Percentiles rank a stretch among this genome's conserved stretches.
phyloP scores from a whole-genome alignment of 495 filamentous ascomycete species.

The Lepidopterella palustris region DNA sequence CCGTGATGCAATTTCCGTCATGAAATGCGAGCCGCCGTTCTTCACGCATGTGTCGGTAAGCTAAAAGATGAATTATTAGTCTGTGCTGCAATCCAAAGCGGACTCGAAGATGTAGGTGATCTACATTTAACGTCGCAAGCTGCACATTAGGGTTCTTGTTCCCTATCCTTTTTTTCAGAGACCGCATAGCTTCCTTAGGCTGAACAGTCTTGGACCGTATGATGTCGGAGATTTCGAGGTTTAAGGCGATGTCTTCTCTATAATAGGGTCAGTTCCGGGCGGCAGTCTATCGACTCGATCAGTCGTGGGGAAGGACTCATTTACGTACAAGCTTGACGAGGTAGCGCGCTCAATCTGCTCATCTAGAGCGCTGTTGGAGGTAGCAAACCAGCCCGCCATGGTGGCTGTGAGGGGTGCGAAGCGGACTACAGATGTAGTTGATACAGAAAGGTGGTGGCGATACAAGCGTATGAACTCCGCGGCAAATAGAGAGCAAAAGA shows the following conservation, averaged over 20 bases:
- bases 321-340: slow-evolving; percentile 73
- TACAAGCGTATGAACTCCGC: neutral
- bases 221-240: slow-evolving; percentile 93
- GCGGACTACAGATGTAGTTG: neutral
- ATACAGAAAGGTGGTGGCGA: neutral
- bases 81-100: slow-evolving; percentile 1
- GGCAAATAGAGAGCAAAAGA: neutral
- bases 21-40: slow-evolving; percentile 95
- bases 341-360: slow-evolving; percentile 95
- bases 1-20: slow-evolving; percentile 86
- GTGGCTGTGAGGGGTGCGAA: slow-evolving; percentile 11
- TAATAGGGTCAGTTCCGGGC: slow-evolving; percentile 4
- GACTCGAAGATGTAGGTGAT: slow-evolving; percentile 11
- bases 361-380: slow-evolving; percentile 76
- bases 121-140: slow-evolving; percentile 82
- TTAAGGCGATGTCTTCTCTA: slow-evolving; percentile 93
- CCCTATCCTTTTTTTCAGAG: slow-evolving; percentile 85
- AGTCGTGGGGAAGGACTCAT: neutral
- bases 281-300: neutral
- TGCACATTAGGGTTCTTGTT: slow-evolving; percentile 96
- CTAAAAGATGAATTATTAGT: slow-evolving; percentile 33
- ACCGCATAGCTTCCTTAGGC: slow-evolving; percentile 95
- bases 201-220: slow-evolving; percentile 95
- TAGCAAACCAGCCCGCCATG: slow-evolving; percentile 88
- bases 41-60: slow-evolving; percentile 98